Evolutionary conservation across 2,329 filamentous ascomycete species (phyloP), one percentile per base, ranked within the genome.

Genomic region (Cordyceps cateniannulata): DNA sequence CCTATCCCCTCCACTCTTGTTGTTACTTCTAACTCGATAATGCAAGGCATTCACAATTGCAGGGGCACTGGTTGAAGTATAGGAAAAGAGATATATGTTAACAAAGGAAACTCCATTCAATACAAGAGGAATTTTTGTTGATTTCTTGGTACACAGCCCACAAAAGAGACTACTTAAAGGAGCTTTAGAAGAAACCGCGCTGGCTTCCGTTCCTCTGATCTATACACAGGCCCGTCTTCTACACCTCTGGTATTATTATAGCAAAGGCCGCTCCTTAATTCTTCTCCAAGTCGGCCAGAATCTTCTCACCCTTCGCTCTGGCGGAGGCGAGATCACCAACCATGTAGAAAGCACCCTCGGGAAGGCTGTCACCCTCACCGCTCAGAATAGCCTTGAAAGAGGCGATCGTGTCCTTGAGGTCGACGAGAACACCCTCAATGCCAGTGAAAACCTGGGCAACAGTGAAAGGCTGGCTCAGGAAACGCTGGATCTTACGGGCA

Each of bases 401-500:
- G 74, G 82, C 77, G 75, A 99, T 97, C 77, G 95, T 99, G 79
- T 96, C 92, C 91, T 99, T 98, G 70, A 99, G 85, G 80, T 97
- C 92, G 73, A 99, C 95, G 70, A 99, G 90, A 80, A 86, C 86
- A 80, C 95, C 95, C 88, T 97, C 90, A 77, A 97, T 97, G 81
- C 85, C 85, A 79, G 89, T 93, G 87, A 93, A 93, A 73, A 93
- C 85, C 75, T 87, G 82, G 69, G 82, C 85, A 66, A 88, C 95
- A 71, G 95, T 95, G 87, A 99, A 99, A 76, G 95, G 95, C 86
- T 99, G 95, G 80, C 86, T 91, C 85, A 99, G 85, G 92, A 99
- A 99, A 89, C 93, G 90, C 86, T 99, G 95, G 77, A 99, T 89
- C 87, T 98, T 98, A 85, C 95, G 93, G 80, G 95, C 95, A 88